Conservation (phyloP, 257 asterid species). For the Solanum bulbocastanum region DNA sequence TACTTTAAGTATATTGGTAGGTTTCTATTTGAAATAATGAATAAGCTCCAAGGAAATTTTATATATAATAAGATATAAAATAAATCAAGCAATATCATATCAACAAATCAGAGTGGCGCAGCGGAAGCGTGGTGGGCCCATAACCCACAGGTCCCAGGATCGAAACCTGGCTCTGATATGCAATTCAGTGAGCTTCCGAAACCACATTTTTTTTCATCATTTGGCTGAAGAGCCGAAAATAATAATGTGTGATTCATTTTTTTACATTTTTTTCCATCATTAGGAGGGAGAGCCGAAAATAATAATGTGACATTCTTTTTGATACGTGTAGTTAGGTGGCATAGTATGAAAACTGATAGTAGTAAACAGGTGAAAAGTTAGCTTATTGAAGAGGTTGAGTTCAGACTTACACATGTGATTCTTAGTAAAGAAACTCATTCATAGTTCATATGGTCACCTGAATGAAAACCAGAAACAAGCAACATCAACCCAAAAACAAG, state of each 20-base stretch:
- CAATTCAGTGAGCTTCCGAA: not conserved
- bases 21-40: not conserved
- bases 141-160: conserved; percentile 99
- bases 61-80: too few relatives aligned
- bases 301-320: too few relatives aligned
- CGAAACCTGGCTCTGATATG: conserved; percentile 88
- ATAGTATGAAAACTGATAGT: not conserved
- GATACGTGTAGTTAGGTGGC: not conserved
- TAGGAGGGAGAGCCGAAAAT: not conserved
- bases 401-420: too few relatives aligned
- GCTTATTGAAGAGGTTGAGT: too few relatives aligned
- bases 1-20: not conserved
- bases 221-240: too few relatives aligned
- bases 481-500: not conserved
- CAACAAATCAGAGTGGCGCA: conserved; percentile 46
- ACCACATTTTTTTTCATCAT: not conserved
- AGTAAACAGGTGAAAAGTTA: not conserved
- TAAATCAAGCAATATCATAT: too few relatives aligned
- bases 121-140: conserved; percentile 92
- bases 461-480: not conserved
- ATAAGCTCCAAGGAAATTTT: not conserved
- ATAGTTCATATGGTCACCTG: too few relatives aligned
- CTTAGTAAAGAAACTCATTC: too few relatives aligned
- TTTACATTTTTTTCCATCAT: too few relatives aligned
- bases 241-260: too few relatives aligned